Evolutionary conservation across 2,329 filamentous ascomycete species (phyloP), one percentile per base, ranked within the genome.

Genomic region (Pseudopithomyces maydicus): DNA sequence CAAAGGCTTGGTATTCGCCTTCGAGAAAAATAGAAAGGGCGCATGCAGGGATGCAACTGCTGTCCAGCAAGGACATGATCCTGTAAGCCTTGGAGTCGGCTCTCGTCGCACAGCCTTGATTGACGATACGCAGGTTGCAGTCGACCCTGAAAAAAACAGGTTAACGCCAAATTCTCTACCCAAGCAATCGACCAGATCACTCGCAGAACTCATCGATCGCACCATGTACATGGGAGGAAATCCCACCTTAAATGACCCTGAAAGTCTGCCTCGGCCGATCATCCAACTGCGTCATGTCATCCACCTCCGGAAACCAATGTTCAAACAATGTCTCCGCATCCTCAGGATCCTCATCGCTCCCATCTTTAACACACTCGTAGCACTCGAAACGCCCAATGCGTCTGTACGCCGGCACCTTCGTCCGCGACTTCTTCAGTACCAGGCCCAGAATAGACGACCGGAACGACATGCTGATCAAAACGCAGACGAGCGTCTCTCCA

Each of bases 391-490:
- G 67, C 8, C 72, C 73, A 8, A 75, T 61, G n/a, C 73, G 68
- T 29, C 66, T 71, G 42, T 73, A 74, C 0, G 59, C n/a, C 12
- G 64, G 52, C 6, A 58, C 55, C 23, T 68, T 64, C 14, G 57
- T 63, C 2, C 54, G 61, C 2, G 57, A 54, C 3, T 55, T 56
- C 45, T 73, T 71, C 29, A 75, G 61, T 0, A 75, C 66, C 7
- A 75, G 51, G 1, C 73, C 73, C 15, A 73, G 66, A 38, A 75
- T 71, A 0, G 72, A 74, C 1, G 70, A 70, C 5, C 73, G 69
- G 54, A 68, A 75, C 3, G 73, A 74, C 73, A 75, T 75, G 65
- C 71, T 71, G 7, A 73, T 64, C 12, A 75, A 59, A 4, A 72
- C 66, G 48, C 70, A 73, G 1, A 69, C 52, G 6, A 75, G 70